Percentiles rank a stretch among this genome's conserved stretches.
Conservation (phyloP, 1,284 basidiomycete genomes). For the Trametes hirsuta region DNA sequence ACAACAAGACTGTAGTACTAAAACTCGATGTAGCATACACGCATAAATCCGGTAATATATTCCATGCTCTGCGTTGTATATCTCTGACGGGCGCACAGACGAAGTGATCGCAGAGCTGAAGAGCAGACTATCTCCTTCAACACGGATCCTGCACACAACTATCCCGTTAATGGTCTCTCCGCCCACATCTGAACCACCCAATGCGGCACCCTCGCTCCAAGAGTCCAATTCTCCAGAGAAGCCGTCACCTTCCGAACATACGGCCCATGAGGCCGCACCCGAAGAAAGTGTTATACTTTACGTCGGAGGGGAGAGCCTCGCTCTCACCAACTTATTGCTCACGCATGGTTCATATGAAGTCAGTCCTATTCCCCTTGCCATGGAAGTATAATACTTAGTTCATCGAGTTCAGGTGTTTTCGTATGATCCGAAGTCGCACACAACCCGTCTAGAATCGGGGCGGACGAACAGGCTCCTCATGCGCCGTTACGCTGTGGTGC, state of each 20-base stretch:
- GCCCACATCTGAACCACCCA: constrained; percentile 2
- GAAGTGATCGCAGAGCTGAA: constrained; percentile 39
- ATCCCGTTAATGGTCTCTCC: constrained; percentile 23
- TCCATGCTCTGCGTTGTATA: not conserved
- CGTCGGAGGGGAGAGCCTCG: constrained; percentile 83
- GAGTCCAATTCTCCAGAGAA: not conserved
- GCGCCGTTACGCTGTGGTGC: constrained; percentile 87
- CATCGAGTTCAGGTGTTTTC: constrained; percentile 67
- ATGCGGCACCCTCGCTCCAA: not conserved
- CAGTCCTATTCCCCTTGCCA: too few relatives aligned
- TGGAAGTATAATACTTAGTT: too few relatives aligned
- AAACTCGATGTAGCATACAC: constrained; percentile 84
- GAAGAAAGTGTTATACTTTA: constrained; percentile 66
- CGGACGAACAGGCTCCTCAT: constrained; percentile 87
- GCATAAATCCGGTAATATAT: constrained; percentile 59
- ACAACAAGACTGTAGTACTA: constrained; percentile 48
- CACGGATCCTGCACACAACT: constrained; percentile 26
- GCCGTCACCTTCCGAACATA: not conserved
- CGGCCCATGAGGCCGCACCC: constrained; percentile 1
- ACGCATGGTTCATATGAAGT: constrained; percentile 62
- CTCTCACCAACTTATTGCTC: constrained; percentile 86
- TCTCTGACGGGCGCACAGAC: constrained; percentile 20
- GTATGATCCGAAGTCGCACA: constrained; percentile 67
- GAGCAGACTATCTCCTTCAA: constrained; percentile 4
- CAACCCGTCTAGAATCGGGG: constrained; percentile 59